phyloP scores from a whole-genome alignment of 2,329 filamentous ascomycete genomes.

The Chaetomium strumarium region DNA sequence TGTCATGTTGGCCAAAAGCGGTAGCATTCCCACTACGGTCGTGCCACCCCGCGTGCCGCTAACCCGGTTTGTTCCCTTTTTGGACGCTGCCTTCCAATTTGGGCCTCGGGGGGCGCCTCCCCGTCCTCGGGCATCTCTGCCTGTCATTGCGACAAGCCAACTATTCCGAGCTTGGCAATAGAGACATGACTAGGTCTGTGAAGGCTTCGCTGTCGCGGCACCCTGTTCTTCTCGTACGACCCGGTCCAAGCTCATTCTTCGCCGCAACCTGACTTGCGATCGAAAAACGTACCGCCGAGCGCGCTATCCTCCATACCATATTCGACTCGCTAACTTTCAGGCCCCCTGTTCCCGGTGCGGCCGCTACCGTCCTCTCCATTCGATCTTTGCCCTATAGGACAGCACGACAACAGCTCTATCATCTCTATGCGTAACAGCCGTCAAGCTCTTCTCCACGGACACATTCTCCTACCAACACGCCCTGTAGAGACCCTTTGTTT shows the following conservation, averaged over 20 bases:
- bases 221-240: too few relatives aligned
- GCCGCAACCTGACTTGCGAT: neutral
- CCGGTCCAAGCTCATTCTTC: neutral
- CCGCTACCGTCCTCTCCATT: too few relatives aligned
- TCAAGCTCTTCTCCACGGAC: too few relatives aligned
- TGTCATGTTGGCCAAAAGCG: neutral
- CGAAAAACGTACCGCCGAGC: too few relatives aligned
- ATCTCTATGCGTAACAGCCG: too few relatives aligned
- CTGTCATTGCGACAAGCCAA: neutral
- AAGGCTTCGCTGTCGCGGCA: neutral
- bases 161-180: slow-evolving; percentile 2
- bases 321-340: too few relatives aligned
- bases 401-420: too few relatives aligned
- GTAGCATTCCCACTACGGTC: slow-evolving; percentile 2
- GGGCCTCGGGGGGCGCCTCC: neutral
- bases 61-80: slow-evolving; percentile 2
- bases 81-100: slow-evolving; percentile 7
- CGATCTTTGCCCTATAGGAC: too few relatives aligned
- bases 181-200: neutral
- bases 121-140: neutral
- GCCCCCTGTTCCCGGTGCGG: too few relatives aligned
- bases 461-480: too few relatives aligned
- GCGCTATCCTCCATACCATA: too few relatives aligned
- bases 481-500: too few relatives aligned
- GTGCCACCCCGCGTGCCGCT: neutral